A percentile compares a stretch with the other conserved stretches of the same genome.
phyloP scores from a whole-genome alignment of 768 basidiomycete genomes.

The Holtermannia corniformis region DNA sequence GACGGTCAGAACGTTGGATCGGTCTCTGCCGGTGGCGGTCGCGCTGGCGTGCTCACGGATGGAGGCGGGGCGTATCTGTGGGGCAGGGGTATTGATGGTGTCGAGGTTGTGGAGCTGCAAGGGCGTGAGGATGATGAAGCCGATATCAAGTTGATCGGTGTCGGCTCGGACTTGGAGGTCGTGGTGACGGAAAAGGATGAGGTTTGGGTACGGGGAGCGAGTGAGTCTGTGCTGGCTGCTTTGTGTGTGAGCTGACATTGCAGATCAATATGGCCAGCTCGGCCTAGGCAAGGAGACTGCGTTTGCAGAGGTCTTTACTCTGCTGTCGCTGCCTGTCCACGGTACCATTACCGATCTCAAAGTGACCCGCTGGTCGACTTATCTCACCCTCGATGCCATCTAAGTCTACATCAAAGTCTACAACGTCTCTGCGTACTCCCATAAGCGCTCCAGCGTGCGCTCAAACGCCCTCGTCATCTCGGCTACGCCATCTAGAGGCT shows the following conservation, averaged over 20 bases:
- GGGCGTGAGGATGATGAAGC: not conserved
- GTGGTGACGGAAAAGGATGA: constrained; percentile 14
- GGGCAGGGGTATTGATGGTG: not conserved
- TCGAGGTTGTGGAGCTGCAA: constrained; percentile 8
- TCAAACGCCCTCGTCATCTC: constrained; percentile 25
- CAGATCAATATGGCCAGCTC: constrained; percentile 23
- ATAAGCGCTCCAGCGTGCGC: constrained; percentile 13
- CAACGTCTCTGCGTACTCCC: constrained; percentile 5
- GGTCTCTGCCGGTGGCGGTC: constrained; percentile 10
- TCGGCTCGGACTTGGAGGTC: constrained; percentile 22
- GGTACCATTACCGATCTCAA: constrained; percentile 2
- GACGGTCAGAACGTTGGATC: constrained; percentile 17
- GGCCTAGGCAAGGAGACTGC: constrained; percentile 1
- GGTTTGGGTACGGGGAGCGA: constrained; percentile 16
- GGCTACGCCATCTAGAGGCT: constrained; percentile 16
- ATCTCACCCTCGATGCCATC: constrained; percentile 4
- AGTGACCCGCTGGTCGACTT: constrained; percentile 19
- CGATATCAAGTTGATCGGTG: constrained; percentile 15
- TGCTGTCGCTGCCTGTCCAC: not conserved
- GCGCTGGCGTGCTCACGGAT: constrained; percentile 15
- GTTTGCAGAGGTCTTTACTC: not conserved
- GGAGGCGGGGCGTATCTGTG: constrained; percentile 18
- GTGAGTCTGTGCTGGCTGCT: constrained; percentile 16
- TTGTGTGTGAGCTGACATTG: not conserved
- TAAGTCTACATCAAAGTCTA: not conserved